Percentiles rank a stretch among this genome's conserved stretches.
These are phyloP conservation scores for Bimuria novae-zelandiae DNA, from an alignment of 2,329 filamentous ascomycete species.

Conservation along the genomic window DNA sequence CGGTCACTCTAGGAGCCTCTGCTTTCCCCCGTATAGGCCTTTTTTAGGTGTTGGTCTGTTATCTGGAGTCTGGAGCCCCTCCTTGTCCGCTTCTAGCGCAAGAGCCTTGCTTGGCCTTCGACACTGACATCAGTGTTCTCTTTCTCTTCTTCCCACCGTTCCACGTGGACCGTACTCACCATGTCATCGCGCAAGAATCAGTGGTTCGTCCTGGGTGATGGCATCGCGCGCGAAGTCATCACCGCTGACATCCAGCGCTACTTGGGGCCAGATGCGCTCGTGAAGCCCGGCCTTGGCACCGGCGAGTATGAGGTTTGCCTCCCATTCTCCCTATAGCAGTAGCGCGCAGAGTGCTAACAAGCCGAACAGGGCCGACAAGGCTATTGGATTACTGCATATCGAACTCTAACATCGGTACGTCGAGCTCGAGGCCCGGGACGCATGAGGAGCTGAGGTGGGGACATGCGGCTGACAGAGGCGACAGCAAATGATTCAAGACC, in stretches of 20 bases:
- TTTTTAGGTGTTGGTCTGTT: slow-evolving; percentile 23
- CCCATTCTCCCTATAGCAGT: slow-evolving; percentile 13
- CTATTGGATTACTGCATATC: slow-evolving; percentile 58
- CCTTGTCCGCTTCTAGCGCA: slow-evolving; percentile 34
- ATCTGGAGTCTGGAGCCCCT: slow-evolving; percentile 39
- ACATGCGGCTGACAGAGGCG: slow-evolving; percentile 23
- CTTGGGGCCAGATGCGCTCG: slow-evolving; percentile 56
- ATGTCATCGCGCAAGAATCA: slow-evolving; percentile 48
- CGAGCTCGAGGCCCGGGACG: background rate
- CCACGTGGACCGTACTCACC: slow-evolving; percentile 23
- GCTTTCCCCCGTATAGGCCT: slow-evolving; percentile 30
- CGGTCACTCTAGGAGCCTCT: slow-evolving; percentile 30
- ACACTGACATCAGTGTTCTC: slow-evolving; percentile 45
- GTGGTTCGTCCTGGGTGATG: slow-evolving; percentile 57
- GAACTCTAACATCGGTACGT: slow-evolving; percentile 55
- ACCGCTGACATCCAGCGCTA: slow-evolving; percentile 58
- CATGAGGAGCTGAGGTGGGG: background rate
- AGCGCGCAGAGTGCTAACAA: slow-evolving; percentile 23
- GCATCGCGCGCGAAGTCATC: slow-evolving; percentile 58
- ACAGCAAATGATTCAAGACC: slow-evolving; percentile 56
- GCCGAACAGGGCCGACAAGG: slow-evolving; percentile 48
- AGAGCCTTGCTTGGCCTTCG: slow-evolving; percentile 39
- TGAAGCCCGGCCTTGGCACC: slow-evolving; percentile 52
- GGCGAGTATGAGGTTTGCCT: slow-evolving; percentile 51
- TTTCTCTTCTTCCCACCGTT: slow-evolving; percentile 33